Percentiles rank a stretch among this genome's conserved stretches.
phyloP scores from a whole-genome alignment of 2,329 filamentous ascomycete genomes.

The Apiospora marii region DNA sequence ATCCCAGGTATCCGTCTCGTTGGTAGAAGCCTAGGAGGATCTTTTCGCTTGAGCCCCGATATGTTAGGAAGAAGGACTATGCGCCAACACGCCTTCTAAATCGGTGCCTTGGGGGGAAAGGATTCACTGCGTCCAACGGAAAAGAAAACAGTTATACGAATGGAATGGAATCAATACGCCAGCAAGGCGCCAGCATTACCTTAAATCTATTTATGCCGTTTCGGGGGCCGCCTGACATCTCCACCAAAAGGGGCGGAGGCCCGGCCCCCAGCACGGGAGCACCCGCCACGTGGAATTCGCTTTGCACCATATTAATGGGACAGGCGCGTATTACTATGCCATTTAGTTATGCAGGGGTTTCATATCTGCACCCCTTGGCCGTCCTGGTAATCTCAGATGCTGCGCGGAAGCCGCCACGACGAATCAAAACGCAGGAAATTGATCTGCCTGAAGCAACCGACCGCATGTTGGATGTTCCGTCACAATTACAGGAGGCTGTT shows the following conservation, averaged over 20 bases:
- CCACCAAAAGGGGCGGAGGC: conserved; percentile 16
- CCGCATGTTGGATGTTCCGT: neutral
- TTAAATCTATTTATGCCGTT: neutral
- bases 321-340: neutral
- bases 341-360: neutral
- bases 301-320: too few relatives aligned
- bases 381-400: neutral
- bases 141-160: neutral
- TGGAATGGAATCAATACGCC: neutral
- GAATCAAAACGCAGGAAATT: neutral
- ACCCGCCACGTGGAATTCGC: neutral
- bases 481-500: neutral
- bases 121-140: neutral
- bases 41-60: neutral
- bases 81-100: neutral
- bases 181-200: neutral
- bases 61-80: neutral
- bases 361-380: neutral
- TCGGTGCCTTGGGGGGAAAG: neutral
- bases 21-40: conserved; percentile 6
- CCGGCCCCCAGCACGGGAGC: conserved; percentile 7
- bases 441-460: neutral
- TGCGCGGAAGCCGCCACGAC: neutral
- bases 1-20: neutral
- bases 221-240: conserved; percentile 1